Conservation (phyloP, 352 stramenopile species). For the Phytophthora podocarpi region DNA sequence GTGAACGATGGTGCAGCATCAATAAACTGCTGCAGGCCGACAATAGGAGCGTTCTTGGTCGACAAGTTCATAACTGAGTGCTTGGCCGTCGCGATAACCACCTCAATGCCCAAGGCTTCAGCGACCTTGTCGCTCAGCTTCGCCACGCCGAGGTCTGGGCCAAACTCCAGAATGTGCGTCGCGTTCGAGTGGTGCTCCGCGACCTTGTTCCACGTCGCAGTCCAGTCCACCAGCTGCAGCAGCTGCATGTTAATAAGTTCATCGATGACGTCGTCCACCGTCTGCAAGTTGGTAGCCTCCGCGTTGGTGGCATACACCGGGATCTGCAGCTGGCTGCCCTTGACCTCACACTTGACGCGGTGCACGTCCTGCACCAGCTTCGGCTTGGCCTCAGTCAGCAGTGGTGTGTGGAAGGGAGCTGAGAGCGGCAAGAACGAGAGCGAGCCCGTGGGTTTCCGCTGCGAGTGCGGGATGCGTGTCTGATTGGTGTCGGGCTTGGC, state of each 20-base stretch:
- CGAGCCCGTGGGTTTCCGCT: slow-evolving; percentile 73
- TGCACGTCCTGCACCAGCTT: slow-evolving; percentile 56
- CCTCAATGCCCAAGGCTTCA: slow-evolving; percentile 60
- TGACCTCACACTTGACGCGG: slow-evolving; percentile 47
- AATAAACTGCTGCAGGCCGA: slow-evolving; percentile 53
- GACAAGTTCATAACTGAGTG: slow-evolving; percentile 35
- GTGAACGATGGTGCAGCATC: slow-evolving; percentile 15
- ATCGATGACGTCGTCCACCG: slow-evolving; percentile 47
- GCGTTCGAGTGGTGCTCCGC: slow-evolving; percentile 37
- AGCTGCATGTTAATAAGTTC: slow-evolving; percentile 72
- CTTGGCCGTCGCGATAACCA: slow-evolving; percentile 59
- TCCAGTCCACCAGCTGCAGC: slow-evolving; percentile 65
- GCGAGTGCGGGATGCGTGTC: slow-evolving; percentile 78
- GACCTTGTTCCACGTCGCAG: slow-evolving; percentile 50
- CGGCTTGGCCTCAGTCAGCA: slow-evolving; percentile 48
- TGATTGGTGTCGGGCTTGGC: slow-evolving; percentile 65
- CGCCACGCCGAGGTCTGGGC: slow-evolving; percentile 59
- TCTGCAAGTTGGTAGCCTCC: slow-evolving; percentile 61
- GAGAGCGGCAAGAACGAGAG: slow-evolving; percentile 66
- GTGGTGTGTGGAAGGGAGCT: slow-evolving; percentile 76
- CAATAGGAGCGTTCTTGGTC: slow-evolving; percentile 31
- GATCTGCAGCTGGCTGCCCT: slow-evolving; percentile 57
- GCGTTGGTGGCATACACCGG: slow-evolving; percentile 69
- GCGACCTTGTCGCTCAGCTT: slow-evolving; percentile 47
- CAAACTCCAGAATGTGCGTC: slow-evolving; percentile 84